phyloP scores from a whole-genome alignment of 2,329 filamentous ascomycete genomes.

The Penicillium janthinellum region DNA sequence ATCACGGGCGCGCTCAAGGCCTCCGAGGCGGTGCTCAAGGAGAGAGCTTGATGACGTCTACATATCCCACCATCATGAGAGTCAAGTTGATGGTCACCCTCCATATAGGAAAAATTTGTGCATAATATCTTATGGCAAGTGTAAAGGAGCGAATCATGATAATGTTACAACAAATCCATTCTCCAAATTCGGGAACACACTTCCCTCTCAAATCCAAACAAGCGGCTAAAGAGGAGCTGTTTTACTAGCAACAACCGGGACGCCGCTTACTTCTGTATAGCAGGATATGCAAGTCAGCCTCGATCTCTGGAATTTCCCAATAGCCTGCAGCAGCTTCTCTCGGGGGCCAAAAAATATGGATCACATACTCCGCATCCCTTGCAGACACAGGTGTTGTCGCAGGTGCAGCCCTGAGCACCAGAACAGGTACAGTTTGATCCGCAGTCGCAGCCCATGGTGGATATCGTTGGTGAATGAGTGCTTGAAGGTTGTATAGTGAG shows the following conservation, averaged over 20 bases:
- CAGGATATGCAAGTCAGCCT: constrained; percentile 9
- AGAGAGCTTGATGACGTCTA: constrained; percentile 11
- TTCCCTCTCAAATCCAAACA: background rate
- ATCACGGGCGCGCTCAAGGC: constrained; percentile 37
- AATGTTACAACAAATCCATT: background rate
- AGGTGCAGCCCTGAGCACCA: constrained; percentile 37
- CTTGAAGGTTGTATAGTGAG: background rate
- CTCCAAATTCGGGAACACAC: no score
- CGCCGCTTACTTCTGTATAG: constrained; percentile 27
- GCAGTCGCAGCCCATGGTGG: constrained; percentile 39
- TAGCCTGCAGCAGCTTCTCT: background rate
- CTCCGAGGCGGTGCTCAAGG: constrained; percentile 27
- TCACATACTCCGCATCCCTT: constrained; percentile 44
- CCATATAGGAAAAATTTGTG: background rate
- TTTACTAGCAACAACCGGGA: background rate
- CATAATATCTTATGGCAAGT: background rate
- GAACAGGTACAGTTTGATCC: constrained; percentile 37
- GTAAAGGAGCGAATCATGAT: background rate
- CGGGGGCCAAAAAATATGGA: background rate
- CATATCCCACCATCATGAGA: background rate
- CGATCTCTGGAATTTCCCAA: constrained; percentile 2
- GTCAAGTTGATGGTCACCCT: background rate
- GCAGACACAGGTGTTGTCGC: constrained; percentile 38
- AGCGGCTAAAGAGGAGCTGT: background rate
- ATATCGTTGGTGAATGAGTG: background rate